phyloP scores from a whole-genome alignment of 106 monocot species.

The Apostasia ramifera region DNA sequence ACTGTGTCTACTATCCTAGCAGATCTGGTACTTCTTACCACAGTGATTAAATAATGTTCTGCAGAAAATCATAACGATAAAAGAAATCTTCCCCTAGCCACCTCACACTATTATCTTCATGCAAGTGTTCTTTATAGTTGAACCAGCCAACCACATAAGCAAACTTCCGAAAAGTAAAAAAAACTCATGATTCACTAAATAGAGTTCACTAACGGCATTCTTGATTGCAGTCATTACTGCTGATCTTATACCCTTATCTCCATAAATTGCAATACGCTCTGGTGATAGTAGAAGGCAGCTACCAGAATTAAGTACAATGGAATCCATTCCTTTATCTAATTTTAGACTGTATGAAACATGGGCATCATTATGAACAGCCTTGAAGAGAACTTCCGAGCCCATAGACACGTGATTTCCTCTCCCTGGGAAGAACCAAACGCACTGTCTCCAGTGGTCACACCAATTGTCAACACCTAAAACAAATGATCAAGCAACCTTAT shows the following conservation, averaged over 20 bases:
- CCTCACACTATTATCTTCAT: too few relatives aligned
- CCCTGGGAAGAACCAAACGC: constrained; percentile 79
- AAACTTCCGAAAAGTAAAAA: background rate
- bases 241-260: constrained; percentile 59
- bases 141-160: background rate
- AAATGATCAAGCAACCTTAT: background rate
- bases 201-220: constrained; percentile 53
- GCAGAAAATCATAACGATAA: too few relatives aligned
- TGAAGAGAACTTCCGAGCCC: constrained; percentile 31
- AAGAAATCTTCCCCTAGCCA: too few relatives aligned
- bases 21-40: too few relatives aligned
- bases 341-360: constrained; percentile 57
- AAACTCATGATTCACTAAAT: background rate
- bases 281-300: constrained; percentile 42
- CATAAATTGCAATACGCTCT: constrained; percentile 81
- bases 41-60: too few relatives aligned
- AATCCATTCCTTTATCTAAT: constrained; percentile 6
- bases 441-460: constrained; percentile 99
- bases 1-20: too few relatives aligned
- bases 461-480: constrained; percentile 38
- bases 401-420: constrained; percentile 36
- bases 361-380: constrained; percentile 60
- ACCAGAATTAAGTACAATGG: constrained; percentile 1
- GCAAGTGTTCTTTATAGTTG: too few relatives aligned
- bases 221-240: constrained; percentile 35